Evolutionary conservation across 2,329 filamentous ascomycete species (phyloP), one percentile per base, ranked within the genome.

Genomic region (Neodidymelliopsis sp.): DNA sequence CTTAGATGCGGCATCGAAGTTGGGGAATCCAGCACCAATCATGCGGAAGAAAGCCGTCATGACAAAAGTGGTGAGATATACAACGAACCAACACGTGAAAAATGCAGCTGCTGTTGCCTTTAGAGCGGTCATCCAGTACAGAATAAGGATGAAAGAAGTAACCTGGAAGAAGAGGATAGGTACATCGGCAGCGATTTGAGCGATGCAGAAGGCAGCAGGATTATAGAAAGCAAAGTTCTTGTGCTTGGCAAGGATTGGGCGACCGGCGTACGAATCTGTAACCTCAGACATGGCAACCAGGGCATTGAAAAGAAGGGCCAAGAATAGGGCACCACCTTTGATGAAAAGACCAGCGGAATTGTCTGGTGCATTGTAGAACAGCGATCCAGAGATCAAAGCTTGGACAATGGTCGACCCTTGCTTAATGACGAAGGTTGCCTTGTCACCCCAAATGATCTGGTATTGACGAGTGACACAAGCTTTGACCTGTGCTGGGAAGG

Each of bases 171-270:
- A 42, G 1, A 85, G 59, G 4, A 86, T 74, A 0, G 83, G 80
- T 1, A 81, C 71, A 52, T 83, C 80, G 6, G 77, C 75, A n/a
- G 75, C 23, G 87, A 57, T 71, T 91, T 93, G 79, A 90, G 93
- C 24, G 81, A 75, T 59, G 91, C 79, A 11, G 82, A 76, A 65
- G 87, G 90, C 88, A 6, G 88, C 90, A 0, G 92, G 90, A 63
- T 95, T 91, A 65, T 94, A 95, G 19, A 96, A 81, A n/a, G 90
- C 90, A 66, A 95, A 96, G 39, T 87, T 84, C 45, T 81, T 76
- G 60, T 97, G 91, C 68, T 96, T 96, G 62, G 95, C 90, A 43
- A 96, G 88, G 60, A 96, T 94, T 1, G 89, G 88, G 19, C 86
- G 79, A 13, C 84, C 84, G 10, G 71, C 75, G 59, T 85, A 88